phyloP scores from a whole-genome alignment of 2,329 filamentous ascomycete species.

The Fusarium pininemorale region DNA sequence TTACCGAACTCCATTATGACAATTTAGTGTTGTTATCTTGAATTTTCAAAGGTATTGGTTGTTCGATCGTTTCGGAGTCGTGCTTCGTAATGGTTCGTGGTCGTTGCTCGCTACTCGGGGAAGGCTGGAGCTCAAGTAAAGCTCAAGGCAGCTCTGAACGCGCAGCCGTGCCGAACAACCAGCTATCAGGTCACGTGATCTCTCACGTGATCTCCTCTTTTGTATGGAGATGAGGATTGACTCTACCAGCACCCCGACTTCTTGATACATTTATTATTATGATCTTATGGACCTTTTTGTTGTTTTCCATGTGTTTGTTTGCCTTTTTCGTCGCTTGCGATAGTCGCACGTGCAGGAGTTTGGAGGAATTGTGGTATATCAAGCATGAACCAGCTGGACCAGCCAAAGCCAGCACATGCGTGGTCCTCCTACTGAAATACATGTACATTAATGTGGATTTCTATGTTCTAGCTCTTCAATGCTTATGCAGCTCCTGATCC shows the following conservation, averaged over 20 bases:
- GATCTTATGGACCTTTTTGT: not conserved
- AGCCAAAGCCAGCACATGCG: slow-evolving; percentile 30
- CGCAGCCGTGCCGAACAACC: slow-evolving; percentile 47
- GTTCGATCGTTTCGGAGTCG: slow-evolving; percentile 13
- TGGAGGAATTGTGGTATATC: not conserved
- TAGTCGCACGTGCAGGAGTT: not conserved
- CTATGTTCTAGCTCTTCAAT: slow-evolving; percentile 1
- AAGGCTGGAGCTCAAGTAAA: slow-evolving; percentile 51
- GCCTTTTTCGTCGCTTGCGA: not conserved
- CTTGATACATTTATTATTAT: not conserved
- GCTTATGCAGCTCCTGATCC: slow-evolving; percentile 34
- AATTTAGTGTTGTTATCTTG: not conserved
- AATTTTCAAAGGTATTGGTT: not conserved
- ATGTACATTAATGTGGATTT: slow-evolving; percentile 5
- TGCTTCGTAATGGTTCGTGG: slow-evolving; percentile 38
- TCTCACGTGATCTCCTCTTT: slow-evolving; percentile 25
- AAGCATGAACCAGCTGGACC: slow-evolving; percentile 30
- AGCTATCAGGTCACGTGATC: slow-evolving; percentile 19
- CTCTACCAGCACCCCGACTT: not conserved
- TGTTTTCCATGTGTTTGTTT: not conserved
- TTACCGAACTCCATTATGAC: slow-evolving; percentile 69
- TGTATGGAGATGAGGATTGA: not conserved
- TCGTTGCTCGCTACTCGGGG: slow-evolving; percentile 38
- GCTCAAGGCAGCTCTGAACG: slow-evolving; percentile 60
- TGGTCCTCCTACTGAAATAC: slow-evolving; percentile 4